Evolutionary conservation across 805 yeast genomes (phyloP), one percentile per base, ranked within the genome.

Genomic region (Lipomyces spencermartinsiae): DNA sequence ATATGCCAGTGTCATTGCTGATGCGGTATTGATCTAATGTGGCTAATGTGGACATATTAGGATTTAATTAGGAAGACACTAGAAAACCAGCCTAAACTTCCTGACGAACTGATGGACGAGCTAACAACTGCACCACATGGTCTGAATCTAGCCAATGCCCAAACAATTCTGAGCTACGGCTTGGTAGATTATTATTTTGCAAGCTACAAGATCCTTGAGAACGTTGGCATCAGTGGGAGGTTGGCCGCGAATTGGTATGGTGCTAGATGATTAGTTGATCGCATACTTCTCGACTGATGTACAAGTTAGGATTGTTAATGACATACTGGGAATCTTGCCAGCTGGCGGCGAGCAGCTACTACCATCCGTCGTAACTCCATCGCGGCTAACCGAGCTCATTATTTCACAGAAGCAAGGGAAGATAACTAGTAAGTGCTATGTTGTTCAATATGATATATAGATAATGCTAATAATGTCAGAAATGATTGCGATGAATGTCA

Each of bases 231-330:
- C 71, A 64, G 75, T 75, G 58, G 61, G 6, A 60, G 53, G 51
- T 39, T n/a, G 12, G 73, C 67, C 16, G 73, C 76, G 8, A 86
- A 81, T 67, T 80, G 54, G 87, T 87, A 62, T 14, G 69, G 1
- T 86, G 31, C 9, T 53, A 14, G 31, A 25, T 31, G 31, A 25
- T 31, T 51, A 31, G 10, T 10, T 29, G 62, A 22, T 53, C 12
- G 22, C n/a, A 53, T 22, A 53, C 6, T 7, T 0, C 7, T 14
- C 29, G 22, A n/a, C 56, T 39, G 61, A 31, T 12, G 61, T 91
- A 90, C 75, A n/a, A 43, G 6, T 16, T 43, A 94, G 97, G 97
- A 77, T 92, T 8, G 86, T 92, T 7, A 93, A 94, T 78, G 93
- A 92, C 71, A 79, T 92, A 54, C 74, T 92, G 19, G 97, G 98